Evolutionary conservation across 129 eudicot species (phyloP).

Genomic region (Centrapalus pauciflorus): DNA sequence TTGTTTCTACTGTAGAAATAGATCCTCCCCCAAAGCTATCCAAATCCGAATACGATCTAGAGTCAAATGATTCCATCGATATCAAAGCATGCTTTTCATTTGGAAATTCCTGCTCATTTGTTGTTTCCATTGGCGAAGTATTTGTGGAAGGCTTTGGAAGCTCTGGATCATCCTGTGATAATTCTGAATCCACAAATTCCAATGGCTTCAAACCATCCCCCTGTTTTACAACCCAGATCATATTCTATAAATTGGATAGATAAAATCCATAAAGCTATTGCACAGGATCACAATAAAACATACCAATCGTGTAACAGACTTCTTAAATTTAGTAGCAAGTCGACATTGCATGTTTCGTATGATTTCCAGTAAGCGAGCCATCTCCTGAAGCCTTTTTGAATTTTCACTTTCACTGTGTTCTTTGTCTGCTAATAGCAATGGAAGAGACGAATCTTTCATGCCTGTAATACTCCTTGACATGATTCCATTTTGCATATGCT

Average conservation of each 20-base stretch:
- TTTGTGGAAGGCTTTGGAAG: conserved; percentile 31
- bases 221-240: conserved; percentile 27
- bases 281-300: conserved; percentile 9
- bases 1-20: conserved; percentile 34
- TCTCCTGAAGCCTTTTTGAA: conserved; percentile 58
- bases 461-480: conserved; percentile 28
- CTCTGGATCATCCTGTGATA: conserved; percentile 45
- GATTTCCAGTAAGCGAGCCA: conserved; percentile 69
- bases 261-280: conserved; percentile 7
- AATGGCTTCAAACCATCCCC: conserved; percentile 44
- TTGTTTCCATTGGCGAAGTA: conserved; percentile 30
- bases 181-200: conserved; percentile 31
- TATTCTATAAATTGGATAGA: conserved; percentile 11
- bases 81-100: conserved; percentile 48
- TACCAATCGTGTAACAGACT: conserved; percentile 63
- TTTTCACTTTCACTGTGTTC: conserved; percentile 34
- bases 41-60: conserved; percentile 24
- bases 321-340: conserved; percentile 52
- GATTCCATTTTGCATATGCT: conserved; percentile 41
- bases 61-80: conserved; percentile 41
- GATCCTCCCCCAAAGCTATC: conserved; percentile 32
- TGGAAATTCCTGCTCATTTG: conserved; percentile 32
- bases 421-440: conserved; percentile 36
- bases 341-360: conserved; percentile 68
- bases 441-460: conserved; percentile 29